Evolutionary conservation across 2,329 filamentous ascomycete genomes (phyloP).

Genomic region (Blastomyces silverae): DNA sequence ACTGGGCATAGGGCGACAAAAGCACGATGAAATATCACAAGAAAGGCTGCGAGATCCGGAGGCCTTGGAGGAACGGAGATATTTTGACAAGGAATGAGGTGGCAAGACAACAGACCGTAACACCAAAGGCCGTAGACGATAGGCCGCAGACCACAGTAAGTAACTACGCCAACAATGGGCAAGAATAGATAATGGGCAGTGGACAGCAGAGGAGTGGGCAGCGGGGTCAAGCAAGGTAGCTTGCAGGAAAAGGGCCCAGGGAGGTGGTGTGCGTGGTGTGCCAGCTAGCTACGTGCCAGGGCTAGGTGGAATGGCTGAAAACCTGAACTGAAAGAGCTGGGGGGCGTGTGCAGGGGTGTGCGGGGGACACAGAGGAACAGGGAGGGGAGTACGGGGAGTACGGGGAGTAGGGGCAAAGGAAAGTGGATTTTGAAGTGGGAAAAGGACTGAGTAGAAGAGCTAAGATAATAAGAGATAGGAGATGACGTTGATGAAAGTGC

Average conservation of each 20-base stretch:
- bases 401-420: neutral
- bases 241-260: neutral
- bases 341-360: neutral
- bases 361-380: neutral
- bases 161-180: too few relatives aligned
- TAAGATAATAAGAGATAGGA: conserved; percentile 11
- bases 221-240: conserved; percentile 3
- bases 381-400: neutral
- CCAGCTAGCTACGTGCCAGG: neutral
- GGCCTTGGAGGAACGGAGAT: neutral
- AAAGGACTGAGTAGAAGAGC: conserved; percentile 7
- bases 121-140: too few relatives aligned
- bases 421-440: too few relatives aligned
- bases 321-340: neutral
- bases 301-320: neutral
- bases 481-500: neutral
- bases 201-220: neutral
- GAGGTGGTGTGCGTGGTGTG: too few relatives aligned
- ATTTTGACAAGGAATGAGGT: conserved; percentile 1
- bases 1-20: neutral
- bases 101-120: neutral
- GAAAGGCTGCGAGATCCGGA: too few relatives aligned
- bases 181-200: too few relatives aligned
- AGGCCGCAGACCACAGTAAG: too few relatives aligned
- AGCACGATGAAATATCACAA: neutral